Percentiles rank a stretch among this genome's conserved stretches.
These are phyloP conservation scores for Russula emetica DNA, from an alignment of 768 basidiomycete genomes.

Conservation along the genomic window DNA sequence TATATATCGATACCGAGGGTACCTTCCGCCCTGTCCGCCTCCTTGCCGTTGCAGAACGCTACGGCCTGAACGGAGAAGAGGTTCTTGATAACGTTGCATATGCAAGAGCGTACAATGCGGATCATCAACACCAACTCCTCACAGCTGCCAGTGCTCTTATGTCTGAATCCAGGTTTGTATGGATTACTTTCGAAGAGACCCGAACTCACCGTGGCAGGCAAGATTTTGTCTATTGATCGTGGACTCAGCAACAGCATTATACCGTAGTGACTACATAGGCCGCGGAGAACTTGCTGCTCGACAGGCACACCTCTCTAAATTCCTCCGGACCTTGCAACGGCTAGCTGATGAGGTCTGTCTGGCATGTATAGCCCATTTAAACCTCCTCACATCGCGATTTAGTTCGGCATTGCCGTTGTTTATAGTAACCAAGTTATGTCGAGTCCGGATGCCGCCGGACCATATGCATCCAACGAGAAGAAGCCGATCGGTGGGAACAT, in stretches of 20 bases:
- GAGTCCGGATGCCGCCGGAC: constrained; percentile 92
- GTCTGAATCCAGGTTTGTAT: constrained; percentile 88
- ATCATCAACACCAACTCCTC: constrained; percentile 88
- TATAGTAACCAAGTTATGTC: constrained; percentile 99
- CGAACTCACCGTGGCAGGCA: constrained; percentile 27
- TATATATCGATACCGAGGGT: constrained; percentile 99
- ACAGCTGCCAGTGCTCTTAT: constrained; percentile 95
- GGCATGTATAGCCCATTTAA: background rate
- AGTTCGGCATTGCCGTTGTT: constrained; percentile 98
- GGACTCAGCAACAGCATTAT: constrained; percentile 93
- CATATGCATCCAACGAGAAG: constrained; percentile 87
- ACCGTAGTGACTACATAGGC: constrained; percentile 93
- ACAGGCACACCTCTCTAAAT: constrained; percentile 94
- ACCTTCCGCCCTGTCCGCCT: constrained; percentile 97
- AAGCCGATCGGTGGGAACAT: constrained; percentile 99
- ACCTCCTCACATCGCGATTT: constrained; percentile 25
- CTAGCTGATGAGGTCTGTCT: constrained; percentile 87
- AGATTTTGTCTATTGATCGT: constrained; percentile 97
- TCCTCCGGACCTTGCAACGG: constrained; percentile 86
- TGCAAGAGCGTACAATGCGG: constrained; percentile 97
- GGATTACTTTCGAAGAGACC: background rate
- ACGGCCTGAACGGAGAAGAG: constrained; percentile 96
- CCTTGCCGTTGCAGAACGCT: constrained; percentile 91
- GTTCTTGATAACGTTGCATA: constrained; percentile 98
- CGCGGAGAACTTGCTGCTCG: constrained; percentile 93